Evolutionary conservation across 441 rosid species (phyloP).

Genomic region (Croton laevigatus): DNA sequence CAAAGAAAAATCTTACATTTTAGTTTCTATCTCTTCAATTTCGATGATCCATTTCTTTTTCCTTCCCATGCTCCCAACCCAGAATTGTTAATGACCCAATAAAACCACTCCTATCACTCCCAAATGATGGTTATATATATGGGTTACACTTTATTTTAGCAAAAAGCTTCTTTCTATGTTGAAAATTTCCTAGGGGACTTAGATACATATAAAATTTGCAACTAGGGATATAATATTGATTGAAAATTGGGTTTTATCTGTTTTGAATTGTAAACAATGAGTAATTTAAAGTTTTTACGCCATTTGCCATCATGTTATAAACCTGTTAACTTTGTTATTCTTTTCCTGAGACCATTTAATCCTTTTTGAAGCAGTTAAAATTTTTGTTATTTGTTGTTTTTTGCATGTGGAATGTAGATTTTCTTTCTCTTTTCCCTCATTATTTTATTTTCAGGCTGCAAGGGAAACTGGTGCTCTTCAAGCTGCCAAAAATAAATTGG

Average conservation of each 20-base stretch:
- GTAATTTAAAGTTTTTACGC: background rate
- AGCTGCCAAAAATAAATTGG: conserved; percentile 94
- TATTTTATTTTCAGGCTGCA: conserved; percentile 69
- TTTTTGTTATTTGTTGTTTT: background rate
- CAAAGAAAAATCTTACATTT: background rate
- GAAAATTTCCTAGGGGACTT: background rate
- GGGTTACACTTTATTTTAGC: background rate
- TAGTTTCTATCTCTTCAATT: background rate
- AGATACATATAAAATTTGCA: background rate
- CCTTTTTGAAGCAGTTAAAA: conserved; percentile 10
- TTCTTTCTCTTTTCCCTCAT: background rate
- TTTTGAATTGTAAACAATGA: background rate
- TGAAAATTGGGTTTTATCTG: background rate
- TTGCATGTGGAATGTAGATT: conserved; percentile 8
- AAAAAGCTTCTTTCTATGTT: background rate
- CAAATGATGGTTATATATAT: background rate
- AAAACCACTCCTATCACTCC: background rate
- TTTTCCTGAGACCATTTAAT: conserved; percentile 6
- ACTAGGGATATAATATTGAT: background rate
- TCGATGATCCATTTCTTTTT: background rate
- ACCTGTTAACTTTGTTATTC: conserved; percentile 2
- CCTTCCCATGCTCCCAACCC: too few relatives aligned
- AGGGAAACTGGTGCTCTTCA: conserved; percentile 99
- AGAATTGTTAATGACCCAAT: background rate
- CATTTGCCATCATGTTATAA: background rate